Percentiles rank a stretch among this genome's conserved stretches.
Conservation (phyloP, 2,329 filamentous ascomycete genomes). For the Fusarium gaditjirri region DNA sequence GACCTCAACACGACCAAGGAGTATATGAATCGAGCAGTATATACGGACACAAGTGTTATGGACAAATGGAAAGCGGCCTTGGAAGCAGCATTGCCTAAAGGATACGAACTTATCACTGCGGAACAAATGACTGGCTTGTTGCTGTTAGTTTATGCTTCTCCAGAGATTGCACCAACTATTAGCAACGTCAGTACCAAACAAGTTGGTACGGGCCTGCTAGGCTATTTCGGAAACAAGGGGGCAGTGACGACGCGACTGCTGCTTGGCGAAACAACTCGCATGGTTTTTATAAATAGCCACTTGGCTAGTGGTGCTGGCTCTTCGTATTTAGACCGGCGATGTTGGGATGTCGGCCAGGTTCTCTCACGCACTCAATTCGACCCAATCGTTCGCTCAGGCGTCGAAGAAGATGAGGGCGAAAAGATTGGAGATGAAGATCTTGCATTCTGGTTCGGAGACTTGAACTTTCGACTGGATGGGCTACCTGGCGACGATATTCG, state of each 20-base stretch:
- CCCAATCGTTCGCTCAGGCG: slow-evolving; percentile 73
- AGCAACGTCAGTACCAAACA: slow-evolving; percentile 83
- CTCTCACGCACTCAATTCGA: slow-evolving; percentile 80
- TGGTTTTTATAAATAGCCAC: slow-evolving; percentile 93
- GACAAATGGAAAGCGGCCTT: slow-evolving; percentile 85
- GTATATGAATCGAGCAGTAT: slow-evolving; percentile 74
- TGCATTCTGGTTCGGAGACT: slow-evolving; percentile 94
- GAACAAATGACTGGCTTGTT: slow-evolving; percentile 90
- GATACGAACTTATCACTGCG: slow-evolving; percentile 80
- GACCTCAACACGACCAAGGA: slow-evolving; percentile 84
- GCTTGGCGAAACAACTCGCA: slow-evolving; percentile 86
- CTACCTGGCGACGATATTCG: slow-evolving; percentile 92
- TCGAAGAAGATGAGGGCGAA: slow-evolving; percentile 72
- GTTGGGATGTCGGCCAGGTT: slow-evolving; percentile 90
- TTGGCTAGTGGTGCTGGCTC: slow-evolving; percentile 87
- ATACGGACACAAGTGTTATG: slow-evolving; percentile 75
- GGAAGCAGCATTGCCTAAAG: slow-evolving; percentile 76
- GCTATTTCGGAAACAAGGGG: slow-evolving; percentile 97
- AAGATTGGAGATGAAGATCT: slow-evolving; percentile 91
- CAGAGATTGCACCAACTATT: slow-evolving; percentile 77
- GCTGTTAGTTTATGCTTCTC: slow-evolving; percentile 85
- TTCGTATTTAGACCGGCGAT: slow-evolving; percentile 80
- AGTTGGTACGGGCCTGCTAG: slow-evolving; percentile 89
- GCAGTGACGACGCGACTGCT: slow-evolving; percentile 84
- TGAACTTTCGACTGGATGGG: slow-evolving; percentile 92